Evolutionary conservation across 116 monocot genomes (phyloP), one percentile per base, ranked within the genome.

Genomic region (Thalassia testudinum): DNA sequence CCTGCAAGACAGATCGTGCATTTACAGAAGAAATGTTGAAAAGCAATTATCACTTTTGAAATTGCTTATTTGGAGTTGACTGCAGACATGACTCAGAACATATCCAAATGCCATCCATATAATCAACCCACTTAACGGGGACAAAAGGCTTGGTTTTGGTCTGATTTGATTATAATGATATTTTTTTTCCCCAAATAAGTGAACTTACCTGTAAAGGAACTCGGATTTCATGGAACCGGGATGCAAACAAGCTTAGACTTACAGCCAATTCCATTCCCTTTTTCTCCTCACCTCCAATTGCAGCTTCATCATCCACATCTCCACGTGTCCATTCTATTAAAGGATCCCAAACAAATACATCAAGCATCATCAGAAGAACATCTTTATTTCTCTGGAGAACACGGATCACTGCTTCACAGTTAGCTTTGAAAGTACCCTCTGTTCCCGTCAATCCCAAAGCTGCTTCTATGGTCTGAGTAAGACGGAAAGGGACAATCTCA

Each of bases 191-290:
- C 15, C 12, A 42, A 57, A 23, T 43, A 24, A 1, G 15, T 7
- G 6, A 15, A 43, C 15, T 20, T 45, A 87, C 95, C 88, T 95
- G 88, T 58, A 95, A 72, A 65, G 87, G 84, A 54, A 79, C 72
- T 53, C 85, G 84, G 21, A 85, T 81, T 74, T 95, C 95, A 62
- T 95, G 95, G 68, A 88, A 74, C 49, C 95, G 70, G 54, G 87
- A 95, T 0, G 95, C 81, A 71, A 95, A 95, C 47, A 95, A 67
- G 52, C 95, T 95, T 53, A 95, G 64, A 56, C 88, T 85, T 43
- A 95, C 95, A 65, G 95, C 95, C 67, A 87, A 53, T 58, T 95
- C 95, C 88, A 95, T 95, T 61, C 95, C 95, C 57, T 85, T 95
- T 65, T 95, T 95, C 57, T 95, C 95, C 64, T 95, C 95, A 66